Base-by-base conservation (phyloP, 2,329 filamentous ascomycete genomes). In the Xylariaceae sp. region DNA sequence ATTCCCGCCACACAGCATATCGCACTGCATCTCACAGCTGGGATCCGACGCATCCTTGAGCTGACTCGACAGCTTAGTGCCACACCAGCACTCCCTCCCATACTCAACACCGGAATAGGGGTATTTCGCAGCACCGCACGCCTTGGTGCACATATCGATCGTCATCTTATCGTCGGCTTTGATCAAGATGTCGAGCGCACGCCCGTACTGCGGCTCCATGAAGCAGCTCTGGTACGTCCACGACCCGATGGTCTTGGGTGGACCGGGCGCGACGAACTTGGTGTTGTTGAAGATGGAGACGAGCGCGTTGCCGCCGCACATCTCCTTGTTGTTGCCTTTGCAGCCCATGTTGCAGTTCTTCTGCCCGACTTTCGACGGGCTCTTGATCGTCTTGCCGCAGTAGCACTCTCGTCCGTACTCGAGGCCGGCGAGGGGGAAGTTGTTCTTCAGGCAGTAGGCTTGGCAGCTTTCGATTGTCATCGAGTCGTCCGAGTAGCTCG, bases 391-490 rank as follows among this genome's bases (percentile, higher is more conserved):
- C 46, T 47, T 50, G 40, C 56, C 58, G 42, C 56, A 60, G 47
- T 52, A 60, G 51, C 56, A 59, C 47, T 60, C 56, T 13, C 55
- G 54, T 31, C 47, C 52, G 53, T 57, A 57, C 49, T 60, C 56
- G 43, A 60, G 47, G 14, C 58, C 58, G 12, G 49, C 40, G 12
- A 59, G 31, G 13, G 49, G 48, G 31, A 42, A 54, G 42, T 53
- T 54, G 53, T 59, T 58, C 42, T 45, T 49, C 31, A 22, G 45
- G 46, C 59, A 61, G 51, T 50, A 61, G n/a, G 19, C 34, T 42
- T 50, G 47, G 50, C 59, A 61, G 41, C 38, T 51, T 40, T 60
- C 57, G 45, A 60, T 55, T 11, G 57, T 60, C 53, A 60, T 60
- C 12, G 16, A 17, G 41, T 58, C 51, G 18, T 53, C 47, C 11